Base-by-base conservation (phyloP, 345 rosid genomes). In the Triadica sebifera region DNA sequence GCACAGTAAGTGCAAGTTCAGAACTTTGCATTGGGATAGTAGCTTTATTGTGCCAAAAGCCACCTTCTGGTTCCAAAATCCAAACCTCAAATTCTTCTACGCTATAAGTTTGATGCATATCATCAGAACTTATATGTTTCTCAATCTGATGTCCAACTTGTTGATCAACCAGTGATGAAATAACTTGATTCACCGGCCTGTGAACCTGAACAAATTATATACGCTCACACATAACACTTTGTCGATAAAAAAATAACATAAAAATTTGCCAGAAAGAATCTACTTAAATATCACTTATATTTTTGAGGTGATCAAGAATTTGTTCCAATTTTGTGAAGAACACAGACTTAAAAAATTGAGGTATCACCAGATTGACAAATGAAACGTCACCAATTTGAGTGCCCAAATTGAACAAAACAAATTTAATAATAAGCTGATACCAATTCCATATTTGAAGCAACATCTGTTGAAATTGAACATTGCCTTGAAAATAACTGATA, bases 21-120 rank as follows among this genome's bases (percentile, higher is more conserved):
- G 96, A 82, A 85, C 84, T 86, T 78, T 95, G 99, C 99, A 95
- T 93, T 79, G 94, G 90, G 67, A 95, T 95, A 73, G 90, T 90
- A 79, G 98, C 97, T 83, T 79, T 93, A 63, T 93, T 88, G 84
- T 91, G 93, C 99, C 98, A 93, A 78, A 88, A 90, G 25, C 97
- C 96, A 78, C 97, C 97, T 75, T 92, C 91, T 39, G 96, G 97
- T 83, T 93, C 98, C 84, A 95, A 64, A 80, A 95, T 89, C 74
- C 89, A 93, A 74, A 95, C 89, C 88, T 95, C 94, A 81, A 87
- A 93, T 82, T 95, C 99, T 65, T 95, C 98, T 50, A 93, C 81
- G 47, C 81, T 82, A 82, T 93, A 95, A 66, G n/a, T n/a, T n/a
- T n/a, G n/a, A n/a, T n/a, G n/a, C n/a, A n/a, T n/a, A n/a, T n/a